These are phyloP conservation scores for Epichloe sibirici DNA, from an alignment of 2,329 filamentous ascomycete genomes.

Conservation along the genomic window DNA sequence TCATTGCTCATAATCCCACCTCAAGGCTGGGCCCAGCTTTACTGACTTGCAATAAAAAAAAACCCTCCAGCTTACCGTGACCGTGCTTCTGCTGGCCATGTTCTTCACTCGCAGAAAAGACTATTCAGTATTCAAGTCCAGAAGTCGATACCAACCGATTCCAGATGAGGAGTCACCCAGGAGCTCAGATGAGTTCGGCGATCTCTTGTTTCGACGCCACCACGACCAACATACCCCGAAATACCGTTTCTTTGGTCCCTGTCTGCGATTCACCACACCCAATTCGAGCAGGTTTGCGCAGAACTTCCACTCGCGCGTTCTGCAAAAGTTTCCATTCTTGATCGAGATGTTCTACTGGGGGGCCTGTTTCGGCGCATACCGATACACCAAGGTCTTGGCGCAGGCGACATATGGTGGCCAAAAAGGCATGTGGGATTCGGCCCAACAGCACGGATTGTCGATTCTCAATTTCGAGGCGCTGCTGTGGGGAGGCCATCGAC, in stretches of 20 bases:
- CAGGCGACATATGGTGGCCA: constrained; percentile 7
- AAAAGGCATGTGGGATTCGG: constrained; percentile 27
- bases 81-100: constrained; percentile 25
- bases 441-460: constrained; percentile 3
- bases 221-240: constrained; percentile 8
- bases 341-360: constrained; percentile 67
- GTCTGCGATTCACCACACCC: constrained; percentile 36
- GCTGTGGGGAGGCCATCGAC: constrained; percentile 5
- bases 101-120: constrained; percentile 23
- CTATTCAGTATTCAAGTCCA: constrained; percentile 19
- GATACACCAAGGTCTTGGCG: constrained; percentile 8
- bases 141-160: constrained; percentile 12
- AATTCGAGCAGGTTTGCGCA: constrained; percentile 49
- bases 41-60: background rate
- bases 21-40: background rate
- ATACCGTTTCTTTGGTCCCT: constrained; percentile 7
- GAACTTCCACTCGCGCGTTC: constrained; percentile 48
- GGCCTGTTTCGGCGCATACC: constrained; percentile 6
- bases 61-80: constrained; percentile 20
- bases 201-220: constrained; percentile 4
- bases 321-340: constrained; percentile 58
- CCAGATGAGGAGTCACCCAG: constrained; percentile 14
- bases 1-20: background rate
- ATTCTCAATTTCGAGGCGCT: constrained; percentile 7
- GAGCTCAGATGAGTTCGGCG: constrained; percentile 12